A percentile compares a stretch with the other conserved stretches of the same genome.
Evolutionary conservation across 371 early-diverging fungal genomes (phyloP).

Genomic region (Rhizopus sp.): DNA sequence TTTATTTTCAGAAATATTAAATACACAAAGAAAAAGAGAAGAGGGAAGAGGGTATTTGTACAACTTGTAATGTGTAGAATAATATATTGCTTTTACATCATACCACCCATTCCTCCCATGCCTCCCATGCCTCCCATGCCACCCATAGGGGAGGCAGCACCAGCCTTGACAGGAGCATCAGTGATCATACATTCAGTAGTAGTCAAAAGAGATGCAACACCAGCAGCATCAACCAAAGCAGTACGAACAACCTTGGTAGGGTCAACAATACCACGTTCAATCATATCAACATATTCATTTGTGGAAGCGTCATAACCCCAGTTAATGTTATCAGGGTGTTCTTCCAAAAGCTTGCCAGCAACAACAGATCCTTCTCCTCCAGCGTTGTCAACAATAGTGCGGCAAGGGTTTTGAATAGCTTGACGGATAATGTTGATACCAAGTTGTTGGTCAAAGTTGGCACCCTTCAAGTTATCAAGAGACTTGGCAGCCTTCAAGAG

Average conservation of each 20-base stretch:
- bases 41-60: background rate
- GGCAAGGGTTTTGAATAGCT: conserved; percentile 90
- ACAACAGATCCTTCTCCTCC: conserved; percentile 96
- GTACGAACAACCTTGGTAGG: conserved; percentile 98
- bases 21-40: conserved; percentile 1
- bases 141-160: conserved; percentile 40
- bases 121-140: conserved; percentile 25
- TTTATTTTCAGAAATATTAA: background rate
- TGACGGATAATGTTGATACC: conserved; percentile 94
- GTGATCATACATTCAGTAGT: conserved; percentile 97
- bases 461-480: conserved; percentile 77
- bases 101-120: conserved; percentile 35
- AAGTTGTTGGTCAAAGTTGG: conserved; percentile 97
- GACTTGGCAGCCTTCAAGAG: conserved; percentile 89
- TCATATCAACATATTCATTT: conserved; percentile 94
- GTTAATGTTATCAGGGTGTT: conserved; percentile 75
- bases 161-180: conserved; percentile 83
- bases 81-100: conserved; percentile 35
- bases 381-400: conserved; percentile 95
- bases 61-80: background rate
- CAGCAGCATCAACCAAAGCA: conserved; percentile 91
- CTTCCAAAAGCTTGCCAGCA: conserved; percentile 90
- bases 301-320: conserved; percentile 92
- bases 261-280: conserved; percentile 94
- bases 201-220: conserved; percentile 94